phyloP scores from a whole-genome alignment of 2,329 filamentous ascomycete species.

The Blastomyces gilchristii region DNA sequence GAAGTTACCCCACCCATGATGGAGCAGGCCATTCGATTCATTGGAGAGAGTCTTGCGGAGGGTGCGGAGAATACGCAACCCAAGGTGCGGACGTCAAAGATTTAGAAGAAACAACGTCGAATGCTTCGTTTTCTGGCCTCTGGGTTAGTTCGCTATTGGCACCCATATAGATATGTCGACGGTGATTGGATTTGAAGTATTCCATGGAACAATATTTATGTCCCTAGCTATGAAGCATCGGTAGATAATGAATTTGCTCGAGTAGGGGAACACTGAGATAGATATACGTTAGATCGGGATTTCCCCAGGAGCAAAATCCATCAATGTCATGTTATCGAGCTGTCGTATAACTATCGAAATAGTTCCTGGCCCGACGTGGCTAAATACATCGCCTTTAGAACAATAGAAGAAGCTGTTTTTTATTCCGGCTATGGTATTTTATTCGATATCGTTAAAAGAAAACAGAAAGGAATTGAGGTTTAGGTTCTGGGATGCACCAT shows the following conservation, averaged over 20 bases:
- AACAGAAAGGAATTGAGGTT: not conserved
- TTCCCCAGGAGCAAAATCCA: not conserved
- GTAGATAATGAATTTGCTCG: not conserved
- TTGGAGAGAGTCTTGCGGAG: constrained; percentile 34
- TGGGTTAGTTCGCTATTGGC: not conserved
- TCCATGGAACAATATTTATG: not conserved
- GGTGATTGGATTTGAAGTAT: not conserved
- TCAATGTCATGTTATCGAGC: not conserved
- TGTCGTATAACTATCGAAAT: not conserved
- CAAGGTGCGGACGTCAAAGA: constrained; percentile 6
- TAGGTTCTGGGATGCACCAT: not conserved
- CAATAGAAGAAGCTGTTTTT: not conserved
- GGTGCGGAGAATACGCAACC: constrained; percentile 13
- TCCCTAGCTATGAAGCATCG: not conserved
- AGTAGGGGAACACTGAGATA: not conserved
- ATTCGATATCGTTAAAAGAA: constrained; percentile 1
- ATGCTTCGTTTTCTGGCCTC: not conserved
- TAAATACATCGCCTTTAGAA: not conserved
- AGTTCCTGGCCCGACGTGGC: not conserved
- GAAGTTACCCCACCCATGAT: constrained; percentile 49
- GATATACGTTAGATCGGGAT: not conserved
- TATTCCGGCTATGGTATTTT: not conserved
- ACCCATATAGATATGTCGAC: not conserved
- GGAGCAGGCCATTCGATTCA: constrained; percentile 45
- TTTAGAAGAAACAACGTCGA: not conserved